Evolutionary conservation across 768 basidiomycete genomes (phyloP).

Genomic region (Crepidotus variabilis): DNA sequence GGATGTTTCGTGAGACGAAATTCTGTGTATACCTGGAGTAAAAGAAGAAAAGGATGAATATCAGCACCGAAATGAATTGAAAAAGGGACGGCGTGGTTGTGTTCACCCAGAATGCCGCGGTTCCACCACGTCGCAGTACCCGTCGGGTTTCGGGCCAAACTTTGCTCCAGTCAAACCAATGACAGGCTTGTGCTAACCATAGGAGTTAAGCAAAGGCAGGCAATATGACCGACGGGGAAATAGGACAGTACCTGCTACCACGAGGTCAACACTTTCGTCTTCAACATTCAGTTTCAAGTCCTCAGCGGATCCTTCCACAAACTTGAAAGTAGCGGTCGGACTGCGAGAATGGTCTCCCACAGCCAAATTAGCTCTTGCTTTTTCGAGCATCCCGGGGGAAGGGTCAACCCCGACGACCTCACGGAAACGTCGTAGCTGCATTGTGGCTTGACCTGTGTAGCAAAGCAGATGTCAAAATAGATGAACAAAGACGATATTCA

Average conservation of each 20-base stretch:
- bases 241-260: constrained; percentile 53
- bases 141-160: constrained; percentile 68
- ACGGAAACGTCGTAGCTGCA: constrained; percentile 49
- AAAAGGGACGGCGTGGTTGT: constrained; percentile 15
- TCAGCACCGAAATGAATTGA: not conserved
- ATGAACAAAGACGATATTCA: too few relatives aligned
- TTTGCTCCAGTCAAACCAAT: constrained; percentile 77
- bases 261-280: constrained; percentile 56
- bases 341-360: constrained; percentile 1
- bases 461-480: too few relatives aligned
- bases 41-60: not conserved
- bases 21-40: constrained; percentile 58
- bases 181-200: constrained; percentile 64
- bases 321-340: constrained; percentile 16
- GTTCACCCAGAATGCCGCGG: constrained; percentile 68
- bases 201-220: not conserved
- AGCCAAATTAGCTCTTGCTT: constrained; percentile 31
- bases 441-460: constrained; percentile 63
- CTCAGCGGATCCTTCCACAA: constrained; percentile 46
- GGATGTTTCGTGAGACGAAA: constrained; percentile 65
- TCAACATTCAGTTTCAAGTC: constrained; percentile 41
- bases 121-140: constrained; percentile 58
- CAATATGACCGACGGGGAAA: not conserved
- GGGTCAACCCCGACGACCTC: constrained; percentile 76
- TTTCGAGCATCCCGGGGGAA: constrained; percentile 62